Evolutionary conservation across 371 early-diverging fungal species (phyloP).

Genomic region (Mucor sp.): DNA sequence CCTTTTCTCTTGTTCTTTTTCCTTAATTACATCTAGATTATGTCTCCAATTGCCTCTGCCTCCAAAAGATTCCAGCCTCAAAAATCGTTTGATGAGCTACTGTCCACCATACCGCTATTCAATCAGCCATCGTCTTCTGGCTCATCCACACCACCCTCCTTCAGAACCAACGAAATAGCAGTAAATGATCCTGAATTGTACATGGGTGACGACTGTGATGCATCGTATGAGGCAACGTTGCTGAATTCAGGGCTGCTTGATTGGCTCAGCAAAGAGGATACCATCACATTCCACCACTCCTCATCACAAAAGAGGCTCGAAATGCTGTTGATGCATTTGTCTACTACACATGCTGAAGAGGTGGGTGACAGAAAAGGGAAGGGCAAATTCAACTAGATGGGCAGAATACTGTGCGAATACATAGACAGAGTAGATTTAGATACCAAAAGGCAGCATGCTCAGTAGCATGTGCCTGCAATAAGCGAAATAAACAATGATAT

Average conservation of each 20-base stretch:
- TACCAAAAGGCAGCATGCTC: no score
- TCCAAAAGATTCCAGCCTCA: not conserved
- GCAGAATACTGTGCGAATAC: no score
- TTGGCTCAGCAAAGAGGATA: constrained; percentile 19
- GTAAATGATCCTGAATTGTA: constrained; percentile 25
- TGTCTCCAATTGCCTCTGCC: not conserved
- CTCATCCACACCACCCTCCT: not conserved
- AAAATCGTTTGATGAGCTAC: constrained; percentile 3
- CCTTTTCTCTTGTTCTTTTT: not conserved
- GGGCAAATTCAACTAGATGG: not conserved
- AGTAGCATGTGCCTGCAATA: no score
- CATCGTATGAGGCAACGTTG: constrained; percentile 29
- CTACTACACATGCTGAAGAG: not conserved
- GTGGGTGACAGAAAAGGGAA: not conserved
- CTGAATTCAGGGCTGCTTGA: constrained; percentile 32
- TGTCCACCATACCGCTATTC: not conserved
- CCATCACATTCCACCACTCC: constrained; percentile 1
- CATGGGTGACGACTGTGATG: constrained; percentile 35
- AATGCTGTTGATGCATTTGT: constrained; percentile 15
- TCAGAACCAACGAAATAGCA: not conserved
- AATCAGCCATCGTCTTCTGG: not conserved
- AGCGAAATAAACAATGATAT: no score
- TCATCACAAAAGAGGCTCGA: constrained; percentile 6
- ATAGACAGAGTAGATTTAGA: no score
- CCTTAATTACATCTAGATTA: not conserved